Base-by-base conservation (phyloP, 371 early-diverging fungal species). In the Syncephalastrum racemosum region DNA sequence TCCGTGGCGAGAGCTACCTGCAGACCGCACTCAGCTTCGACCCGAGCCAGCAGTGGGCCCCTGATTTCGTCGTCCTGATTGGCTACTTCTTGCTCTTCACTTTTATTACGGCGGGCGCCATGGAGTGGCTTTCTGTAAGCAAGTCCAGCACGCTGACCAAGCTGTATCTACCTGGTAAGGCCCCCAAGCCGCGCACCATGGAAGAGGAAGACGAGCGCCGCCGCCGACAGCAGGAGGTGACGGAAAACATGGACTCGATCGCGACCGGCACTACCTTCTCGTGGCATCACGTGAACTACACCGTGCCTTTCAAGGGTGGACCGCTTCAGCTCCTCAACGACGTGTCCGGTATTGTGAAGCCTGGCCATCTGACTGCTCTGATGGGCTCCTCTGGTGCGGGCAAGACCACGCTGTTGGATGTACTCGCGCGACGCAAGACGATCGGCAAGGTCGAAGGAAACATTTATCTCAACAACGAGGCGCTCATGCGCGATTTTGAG, bases 301-400 rank as follows among this genome's bases (percentile, higher is more conserved):
- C 66, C 0, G 83, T 82, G 2, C 80, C 83, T 1, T 68, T 67
- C 62, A 77, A 79, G 51, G 79, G 73, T 27, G 77, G 73, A 23
- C 55, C 68, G 12, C 61, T 64, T 14, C 77, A 78, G 59, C 67
- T 81, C 12, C 64, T 81, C n/a, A 68, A 73, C 55, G 79, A 76
- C 22, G 59, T 84, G 42, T 57, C 53, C 19, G 72, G 77, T 13
- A 79, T 81, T 45, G 75, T 88, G 55, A 80, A 82, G 56, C 85
- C 87, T 0, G 90, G 90, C 49, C 77, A 80, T 27, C 71, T 89
- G 71, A 83, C 85, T 1, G 95, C 92, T 2, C 61, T 94, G 18
- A 86, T 94, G 87, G 93, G 93, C 19, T 79, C 88, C 3, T 86
- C 87, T 19, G 92, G 92, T 53, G 86, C 90, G 20, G 95, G 95